phyloP scores from a whole-genome alignment of 2,329 filamentous ascomycete species.

The Davidsoniella virescens region DNA sequence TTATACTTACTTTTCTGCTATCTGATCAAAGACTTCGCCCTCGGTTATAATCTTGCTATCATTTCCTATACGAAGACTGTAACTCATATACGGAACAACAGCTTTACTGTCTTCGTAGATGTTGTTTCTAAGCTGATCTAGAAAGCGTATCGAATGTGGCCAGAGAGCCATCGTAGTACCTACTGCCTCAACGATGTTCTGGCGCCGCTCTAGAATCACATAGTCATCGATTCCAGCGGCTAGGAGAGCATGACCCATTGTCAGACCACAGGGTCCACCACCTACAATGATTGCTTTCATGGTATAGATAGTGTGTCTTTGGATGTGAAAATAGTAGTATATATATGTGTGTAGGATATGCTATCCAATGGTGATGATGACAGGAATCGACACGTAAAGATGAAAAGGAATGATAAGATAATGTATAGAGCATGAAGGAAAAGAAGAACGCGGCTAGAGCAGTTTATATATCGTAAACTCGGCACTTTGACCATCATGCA shows the following conservation, averaged over 20 bases:
- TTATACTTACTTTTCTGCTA: conserved; percentile 4
- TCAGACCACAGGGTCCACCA: conserved; percentile 23
- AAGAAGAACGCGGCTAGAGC: too few species aligned
- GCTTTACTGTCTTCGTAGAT: conserved; percentile 15
- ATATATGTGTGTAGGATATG: neutral
- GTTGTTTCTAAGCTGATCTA: conserved; percentile 18
- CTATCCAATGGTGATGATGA: too few species aligned
- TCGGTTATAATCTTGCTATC: neutral
- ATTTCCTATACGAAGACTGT: neutral
- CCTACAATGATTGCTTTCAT: conserved; percentile 19
- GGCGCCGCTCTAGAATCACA: conserved; percentile 18
- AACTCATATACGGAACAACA: conserved; percentile 13
- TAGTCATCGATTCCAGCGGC: conserved; percentile 19
- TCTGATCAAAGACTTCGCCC: neutral
- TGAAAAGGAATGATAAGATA: too few species aligned
- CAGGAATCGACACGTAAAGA: too few species aligned
- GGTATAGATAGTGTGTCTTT: neutral
- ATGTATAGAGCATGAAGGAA: too few species aligned
- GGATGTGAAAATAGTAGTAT: neutral
- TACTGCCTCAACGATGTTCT: conserved; percentile 15
- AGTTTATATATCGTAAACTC: too few species aligned
- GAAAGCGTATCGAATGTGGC: conserved; percentile 17
- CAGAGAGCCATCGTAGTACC: conserved; percentile 16
- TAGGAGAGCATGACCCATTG: conserved; percentile 19
- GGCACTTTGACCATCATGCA: too few species aligned